phyloP scores from a whole-genome alignment of 1,139 yeast genomes.

The Saccharomyces hybrid region DNA sequence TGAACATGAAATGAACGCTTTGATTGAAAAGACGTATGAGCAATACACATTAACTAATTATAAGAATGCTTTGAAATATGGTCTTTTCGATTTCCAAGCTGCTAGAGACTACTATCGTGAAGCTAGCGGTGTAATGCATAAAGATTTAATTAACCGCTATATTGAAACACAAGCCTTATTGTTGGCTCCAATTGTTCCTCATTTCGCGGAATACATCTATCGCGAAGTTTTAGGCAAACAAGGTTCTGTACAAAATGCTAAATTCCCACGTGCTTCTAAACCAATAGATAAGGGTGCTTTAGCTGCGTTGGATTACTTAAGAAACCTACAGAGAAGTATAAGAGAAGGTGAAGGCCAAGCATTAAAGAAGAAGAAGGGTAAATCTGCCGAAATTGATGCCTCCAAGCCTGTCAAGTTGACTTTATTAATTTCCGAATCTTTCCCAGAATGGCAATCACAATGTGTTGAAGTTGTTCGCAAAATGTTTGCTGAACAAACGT shows the following conservation, averaged over 20 bases:
- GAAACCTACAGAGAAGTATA: slow-evolving; percentile 68
- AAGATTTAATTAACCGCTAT: slow-evolving; percentile 69
- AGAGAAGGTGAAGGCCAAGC: slow-evolving; percentile 91
- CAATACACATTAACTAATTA: slow-evolving; percentile 68
- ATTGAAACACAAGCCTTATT: slow-evolving; percentile 80
- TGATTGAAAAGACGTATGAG: slow-evolving; percentile 64
- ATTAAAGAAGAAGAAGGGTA: slow-evolving; percentile 88
- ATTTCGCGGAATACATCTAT: slow-evolving; percentile 85
- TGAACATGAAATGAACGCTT: slow-evolving; percentile 85
- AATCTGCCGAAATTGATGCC: slow-evolving; percentile 64
- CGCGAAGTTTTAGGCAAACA: slow-evolving; percentile 63
- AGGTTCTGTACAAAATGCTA: slow-evolving; percentile 61
- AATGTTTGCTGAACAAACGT: slow-evolving; percentile 55
- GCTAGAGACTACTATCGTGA: slow-evolving; percentile 97
- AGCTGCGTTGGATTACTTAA: slow-evolving; percentile 71
- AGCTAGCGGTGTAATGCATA: slow-evolving; percentile 65
- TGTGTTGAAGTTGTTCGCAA: slow-evolving; percentile 81
- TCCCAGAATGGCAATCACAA: slow-evolving; percentile 95
- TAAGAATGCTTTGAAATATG: slow-evolving; percentile 83
- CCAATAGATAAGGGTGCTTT: slow-evolving; percentile 55
- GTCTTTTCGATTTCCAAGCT: slow-evolving; percentile 89
- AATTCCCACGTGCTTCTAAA: slow-evolving; percentile 67
- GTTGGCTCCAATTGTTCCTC: slow-evolving; percentile 92
- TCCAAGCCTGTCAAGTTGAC: slow-evolving; percentile 66
- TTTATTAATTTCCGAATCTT: slow-evolving; percentile 65